Evolutionary conservation across 1,284 basidiomycete species (phyloP), one percentile per base, ranked within the genome.

Genomic region (Sanghuangporus baumii): DNA sequence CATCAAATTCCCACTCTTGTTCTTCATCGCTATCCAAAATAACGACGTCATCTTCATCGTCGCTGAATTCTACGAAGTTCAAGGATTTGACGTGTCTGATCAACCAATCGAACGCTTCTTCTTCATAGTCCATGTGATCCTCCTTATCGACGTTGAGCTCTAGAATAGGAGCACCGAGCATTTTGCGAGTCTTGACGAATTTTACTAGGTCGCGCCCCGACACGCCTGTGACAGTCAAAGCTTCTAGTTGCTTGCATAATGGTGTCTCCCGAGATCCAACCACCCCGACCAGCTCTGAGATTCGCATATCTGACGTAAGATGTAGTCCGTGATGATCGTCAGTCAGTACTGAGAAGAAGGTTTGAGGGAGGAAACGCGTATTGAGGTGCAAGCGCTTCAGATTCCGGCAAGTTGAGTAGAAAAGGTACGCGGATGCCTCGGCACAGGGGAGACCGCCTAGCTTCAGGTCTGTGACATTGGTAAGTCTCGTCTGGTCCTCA

Each of bases 61-160:
- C 60, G 37, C 64, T 62, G n/a, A 59, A 37, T 18, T 62, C 59
- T 14, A 66, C 58, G 31, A 55, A 34, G 5, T 61, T 18, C 38
- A 60, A 47, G 11, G 41, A 47, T 16, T 65, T 52, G 2, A 57
- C 51, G 18, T 52, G 52, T 5, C 37, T 48, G 34, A 18, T 55
- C 50, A 55, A 48, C 65, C 55, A 63, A 11, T 5, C 16, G 26
- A 31, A 31, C 26, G 26, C 26, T 31, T 31, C 26, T 6, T 52
- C 34, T 8, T 40, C 23, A 8, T 9, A 2, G 8, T 26, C 12
- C 9, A 64, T 31, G 2, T n/a, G 20, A 40, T 56, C 58, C 12
- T 11, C 48, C 34, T 60, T 20, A 20, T 59, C 47, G n/a, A 63
- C 60, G 12, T 61, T 47, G 9, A 63, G 59, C 12, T 61, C 43